Conservation (phyloP, 1,284 basidiomycete genomes). For the Flammula alnicola region DNA sequence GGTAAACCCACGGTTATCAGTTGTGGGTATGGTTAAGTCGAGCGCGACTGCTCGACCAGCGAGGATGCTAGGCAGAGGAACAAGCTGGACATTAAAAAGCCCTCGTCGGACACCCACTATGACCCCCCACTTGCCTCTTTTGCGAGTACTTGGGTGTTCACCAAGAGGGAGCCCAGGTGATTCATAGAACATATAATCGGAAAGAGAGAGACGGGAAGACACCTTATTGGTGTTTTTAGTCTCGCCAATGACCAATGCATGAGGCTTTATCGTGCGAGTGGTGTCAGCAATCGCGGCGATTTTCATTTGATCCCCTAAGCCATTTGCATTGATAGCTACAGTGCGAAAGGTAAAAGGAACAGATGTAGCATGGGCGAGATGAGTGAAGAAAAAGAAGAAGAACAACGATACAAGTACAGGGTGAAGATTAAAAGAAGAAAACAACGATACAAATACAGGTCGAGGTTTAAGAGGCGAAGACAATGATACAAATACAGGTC, state of each 20-base stretch:
- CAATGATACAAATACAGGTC: too few relatives aligned
- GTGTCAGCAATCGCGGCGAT: constrained; percentile 1
- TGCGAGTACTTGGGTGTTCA: background rate
- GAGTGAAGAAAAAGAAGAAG: background rate
- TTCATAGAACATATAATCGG: constrained; percentile 4
- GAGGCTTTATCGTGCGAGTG: constrained; percentile 2
- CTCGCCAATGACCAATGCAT: constrained; percentile 14
- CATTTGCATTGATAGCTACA: constrained; percentile 13
- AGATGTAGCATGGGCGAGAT: background rate
- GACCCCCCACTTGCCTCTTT: constrained; percentile 25
- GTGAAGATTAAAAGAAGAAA: too few relatives aligned
- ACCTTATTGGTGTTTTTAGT: constrained; percentile 7
- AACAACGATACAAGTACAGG: too few relatives aligned
- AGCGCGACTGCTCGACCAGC: constrained; percentile 18
- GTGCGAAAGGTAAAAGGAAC: background rate
- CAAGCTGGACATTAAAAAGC: constrained; percentile 6
- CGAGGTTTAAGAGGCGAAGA: too few relatives aligned
- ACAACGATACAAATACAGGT: too few relatives aligned
- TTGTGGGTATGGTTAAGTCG: constrained; percentile 20
- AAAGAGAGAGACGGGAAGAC: background rate
- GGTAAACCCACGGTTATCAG: constrained; percentile 12
- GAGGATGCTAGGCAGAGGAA: background rate
- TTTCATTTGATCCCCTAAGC: constrained; percentile 12
- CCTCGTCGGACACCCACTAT: constrained; percentile 14
- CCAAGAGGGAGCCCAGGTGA: background rate